Evolutionary conservation across 768 basidiomycete genomes (phyloP).

Genomic region (Suillus americanus): DNA sequence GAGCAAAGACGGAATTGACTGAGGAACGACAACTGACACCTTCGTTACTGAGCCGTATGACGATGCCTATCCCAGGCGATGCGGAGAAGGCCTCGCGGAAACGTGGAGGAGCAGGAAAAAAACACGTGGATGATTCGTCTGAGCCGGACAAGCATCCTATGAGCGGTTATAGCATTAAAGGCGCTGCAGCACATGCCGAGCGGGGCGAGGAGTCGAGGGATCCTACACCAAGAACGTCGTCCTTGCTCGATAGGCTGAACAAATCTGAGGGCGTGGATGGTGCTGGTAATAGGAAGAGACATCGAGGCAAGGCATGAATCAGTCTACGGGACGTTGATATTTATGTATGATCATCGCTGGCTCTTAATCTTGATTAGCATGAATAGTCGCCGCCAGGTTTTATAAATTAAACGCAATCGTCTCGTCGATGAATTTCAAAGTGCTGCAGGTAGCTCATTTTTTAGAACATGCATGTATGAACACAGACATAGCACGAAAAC

Average conservation of each 20-base stretch:
- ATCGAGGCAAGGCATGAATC: conserved; percentile 15
- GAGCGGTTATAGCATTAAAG: conserved; percentile 54
- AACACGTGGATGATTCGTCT: conserved; percentile 20
- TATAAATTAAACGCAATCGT: not conserved
- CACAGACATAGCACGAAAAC: not conserved
- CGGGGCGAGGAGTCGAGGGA: conserved; percentile 18
- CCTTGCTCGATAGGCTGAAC: conserved; percentile 38
- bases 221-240: conserved; percentile 15
- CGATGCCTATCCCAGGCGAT: conserved; percentile 12
- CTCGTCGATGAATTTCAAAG: not conserved
- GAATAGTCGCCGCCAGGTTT: not conserved
- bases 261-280: conserved; percentile 16
- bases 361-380: conserved; percentile 1
- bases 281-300: conserved; percentile 27
- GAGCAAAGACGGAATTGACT: conserved; percentile 22
- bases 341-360: not conserved
- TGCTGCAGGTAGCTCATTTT: not conserved
- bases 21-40: conserved; percentile 32
- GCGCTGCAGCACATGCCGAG: conserved; percentile 41
- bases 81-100: conserved; percentile 16
- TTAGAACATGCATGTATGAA: not conserved
- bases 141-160: conserved; percentile 35
- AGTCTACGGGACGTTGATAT: not conserved
- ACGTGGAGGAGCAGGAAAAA: conserved; percentile 16
- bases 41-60: conserved; percentile 47